Evolutionary conservation across 169 alveolate species (phyloP).

Genomic region (Plasmodium falciparum): DNA sequence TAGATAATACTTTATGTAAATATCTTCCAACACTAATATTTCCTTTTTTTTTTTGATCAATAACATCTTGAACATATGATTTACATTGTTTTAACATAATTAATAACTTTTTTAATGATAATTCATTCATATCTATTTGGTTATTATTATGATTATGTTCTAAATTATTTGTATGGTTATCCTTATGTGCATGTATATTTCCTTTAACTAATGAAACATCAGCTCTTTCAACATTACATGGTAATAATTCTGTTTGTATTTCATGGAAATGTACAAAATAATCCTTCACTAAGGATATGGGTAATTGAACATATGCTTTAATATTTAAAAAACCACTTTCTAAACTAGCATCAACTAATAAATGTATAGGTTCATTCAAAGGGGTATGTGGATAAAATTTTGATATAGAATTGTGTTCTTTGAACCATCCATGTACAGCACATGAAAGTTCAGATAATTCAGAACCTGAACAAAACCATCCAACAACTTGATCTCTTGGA

Average conservation of each 20-base stretch:
- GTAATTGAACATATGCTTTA: slow-evolving; percentile 90
- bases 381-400: slow-evolving; percentile 92
- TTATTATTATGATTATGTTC: slow-evolving; percentile 39
- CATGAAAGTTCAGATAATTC: slow-evolving; percentile 92
- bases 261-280: slow-evolving; percentile 91
- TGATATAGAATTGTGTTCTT: slow-evolving; percentile 89
- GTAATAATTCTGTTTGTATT: slow-evolving; percentile 86
- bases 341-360: slow-evolving; percentile 92
- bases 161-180: slow-evolving; percentile 19
- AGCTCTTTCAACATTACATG: slow-evolving; percentile 76
- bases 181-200: slow-evolving; percentile 15
- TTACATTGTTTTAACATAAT: slow-evolving; percentile 76
- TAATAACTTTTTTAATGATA: slow-evolving; percentile 67
- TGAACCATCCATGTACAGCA: slow-evolving; percentile 95
- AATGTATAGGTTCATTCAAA: slow-evolving; percentile 92
- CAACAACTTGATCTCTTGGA: slow-evolving; percentile 92
- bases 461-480: slow-evolving; percentile 94
- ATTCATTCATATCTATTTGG: slow-evolving; percentile 67
- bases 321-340: slow-evolving; percentile 89
- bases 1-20: slow-evolving; percentile 84
- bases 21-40: slow-evolving; percentile 89
- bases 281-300: slow-evolving; percentile 86
- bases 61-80: slow-evolving; percentile 79
- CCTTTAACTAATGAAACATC: slow-evolving; percentile 25
- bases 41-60: slow-evolving; percentile 77